phyloP scores from a whole-genome alignment of 768 basidiomycete species.

The Kwoniella sp. region DNA sequence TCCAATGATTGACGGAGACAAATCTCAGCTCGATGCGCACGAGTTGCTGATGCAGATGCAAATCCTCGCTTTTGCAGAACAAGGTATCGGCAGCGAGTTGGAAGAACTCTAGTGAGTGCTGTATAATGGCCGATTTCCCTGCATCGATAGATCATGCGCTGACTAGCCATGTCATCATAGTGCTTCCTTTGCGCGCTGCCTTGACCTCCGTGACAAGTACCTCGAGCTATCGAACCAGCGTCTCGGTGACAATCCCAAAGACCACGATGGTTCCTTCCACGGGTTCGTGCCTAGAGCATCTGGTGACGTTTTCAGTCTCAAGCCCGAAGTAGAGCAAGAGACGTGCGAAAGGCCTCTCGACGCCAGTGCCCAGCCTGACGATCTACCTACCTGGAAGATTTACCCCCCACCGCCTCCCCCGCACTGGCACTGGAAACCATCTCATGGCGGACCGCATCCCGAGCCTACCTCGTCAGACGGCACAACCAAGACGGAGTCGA shows the following conservation, averaged over 20 bases:
- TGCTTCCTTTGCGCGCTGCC: slow-evolving; percentile 73
- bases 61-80: slow-evolving; percentile 53
- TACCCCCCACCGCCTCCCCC: slow-evolving; percentile 92
- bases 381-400: slow-evolving; percentile 73
- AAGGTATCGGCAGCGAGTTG: slow-evolving; percentile 55
- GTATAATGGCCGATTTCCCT: neutral
- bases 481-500: slow-evolving; percentile 19
- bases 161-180: slow-evolving; percentile 22
- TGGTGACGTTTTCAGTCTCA: slow-evolving; percentile 69
- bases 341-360: slow-evolving; percentile 30
- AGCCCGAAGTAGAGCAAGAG: slow-evolving; percentile 64
- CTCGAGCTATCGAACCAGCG: slow-evolving; percentile 82
- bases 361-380: slow-evolving; percentile 9
- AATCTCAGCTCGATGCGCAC: slow-evolving; percentile 6
- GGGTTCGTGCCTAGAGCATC: slow-evolving; percentile 65
- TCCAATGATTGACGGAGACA: neutral
- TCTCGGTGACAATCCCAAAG: slow-evolving; percentile 90
- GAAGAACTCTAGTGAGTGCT: slow-evolving; percentile 55
- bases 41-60: slow-evolving; percentile 51
- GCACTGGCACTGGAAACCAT: slow-evolving; percentile 82
- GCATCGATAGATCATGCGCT: neutral
- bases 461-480: slow-evolving; percentile 20
- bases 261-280: slow-evolving; percentile 78
- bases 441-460: slow-evolving; percentile 27
- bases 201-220: slow-evolving; percentile 94